phyloP scores from a whole-genome alignment of 1,284 basidiomycete genomes.

The Tilletia walkeri region DNA sequence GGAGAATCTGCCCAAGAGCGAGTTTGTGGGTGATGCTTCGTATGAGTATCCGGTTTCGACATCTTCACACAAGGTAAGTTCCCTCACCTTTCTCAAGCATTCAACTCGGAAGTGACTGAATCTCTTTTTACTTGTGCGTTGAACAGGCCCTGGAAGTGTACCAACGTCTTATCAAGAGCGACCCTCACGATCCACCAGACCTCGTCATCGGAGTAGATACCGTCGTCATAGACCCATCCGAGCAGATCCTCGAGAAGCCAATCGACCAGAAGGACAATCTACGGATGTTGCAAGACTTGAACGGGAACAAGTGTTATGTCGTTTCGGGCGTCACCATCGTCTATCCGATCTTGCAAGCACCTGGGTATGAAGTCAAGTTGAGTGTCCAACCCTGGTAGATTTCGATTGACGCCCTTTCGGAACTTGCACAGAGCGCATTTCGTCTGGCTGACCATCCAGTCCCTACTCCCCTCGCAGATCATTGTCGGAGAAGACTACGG shows the following conservation, averaged over 20 bases:
- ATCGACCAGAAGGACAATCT: conserved; percentile 75
- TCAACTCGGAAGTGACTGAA: too few relatives aligned
- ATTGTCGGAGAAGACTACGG: conserved; percentile 45
- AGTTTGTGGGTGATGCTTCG: conserved; percentile 67
- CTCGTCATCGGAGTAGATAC: conserved; percentile 72
- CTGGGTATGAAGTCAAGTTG: conserved; percentile 80
- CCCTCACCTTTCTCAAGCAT: not conserved
- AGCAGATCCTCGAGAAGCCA: conserved; percentile 80
- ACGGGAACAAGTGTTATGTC: conserved; percentile 65
- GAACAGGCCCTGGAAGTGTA: conserved; percentile 55
- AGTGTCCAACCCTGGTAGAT: conserved; percentile 49
- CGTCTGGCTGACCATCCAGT: not conserved
- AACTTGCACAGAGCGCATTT: too few relatives aligned
- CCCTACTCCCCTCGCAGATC: conserved; percentile 27
- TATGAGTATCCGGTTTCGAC: conserved; percentile 93
- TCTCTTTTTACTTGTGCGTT: not conserved
- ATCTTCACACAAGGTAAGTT: conserved; percentile 70
- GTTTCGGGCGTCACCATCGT: conserved; percentile 61
- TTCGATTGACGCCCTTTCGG: too few relatives aligned
- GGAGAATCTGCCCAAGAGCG: conserved; percentile 71
- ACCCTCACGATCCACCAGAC: conserved; percentile 66
- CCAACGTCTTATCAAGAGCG: conserved; percentile 36
- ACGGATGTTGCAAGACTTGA: conserved; percentile 81
- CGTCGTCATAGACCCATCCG: conserved; percentile 41
- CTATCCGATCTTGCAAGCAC: conserved; percentile 77